Percentiles rank a stretch among this genome's conserved stretches.
These are phyloP conservation scores for Pythium insidiosum DNA, from an alignment of 352 stramenopile species.

Conservation along the genomic window DNA sequence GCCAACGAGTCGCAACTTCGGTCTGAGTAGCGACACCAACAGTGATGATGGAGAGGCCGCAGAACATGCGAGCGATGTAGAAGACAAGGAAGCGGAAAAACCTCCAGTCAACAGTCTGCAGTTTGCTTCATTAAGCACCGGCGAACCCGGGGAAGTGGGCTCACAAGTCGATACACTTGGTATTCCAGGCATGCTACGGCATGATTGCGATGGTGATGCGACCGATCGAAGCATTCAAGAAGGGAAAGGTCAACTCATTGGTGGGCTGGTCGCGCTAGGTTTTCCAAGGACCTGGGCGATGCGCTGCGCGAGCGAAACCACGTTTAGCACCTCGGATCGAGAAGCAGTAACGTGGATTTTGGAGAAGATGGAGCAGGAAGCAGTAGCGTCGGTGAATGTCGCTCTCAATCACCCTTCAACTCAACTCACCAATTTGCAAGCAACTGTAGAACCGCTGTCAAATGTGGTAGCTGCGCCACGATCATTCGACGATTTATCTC, in stretches of 20 bases:
- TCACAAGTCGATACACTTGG: too few relatives aligned
- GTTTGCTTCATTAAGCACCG: too few relatives aligned
- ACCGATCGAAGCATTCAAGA: too few relatives aligned
- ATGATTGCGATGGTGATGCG: too few relatives aligned
- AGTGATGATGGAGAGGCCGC: neutral
- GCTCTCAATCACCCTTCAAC: too few relatives aligned
- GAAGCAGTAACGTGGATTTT: conserved; percentile 85
- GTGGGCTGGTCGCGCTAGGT: conserved; percentile 73
- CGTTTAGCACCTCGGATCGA: conserved; percentile 42
- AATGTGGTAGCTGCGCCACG: too few relatives aligned
- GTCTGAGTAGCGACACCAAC: neutral
- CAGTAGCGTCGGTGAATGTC: neutral
- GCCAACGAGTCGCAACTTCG: neutral
- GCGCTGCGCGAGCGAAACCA: conserved; percentile 47
- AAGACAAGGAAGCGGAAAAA: neutral
- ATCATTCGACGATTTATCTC: too few relatives aligned
- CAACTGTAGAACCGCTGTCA: too few relatives aligned
- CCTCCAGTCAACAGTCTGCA: neutral
- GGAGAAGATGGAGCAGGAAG: conserved; percentile 83
- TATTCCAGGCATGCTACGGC: too few relatives aligned
- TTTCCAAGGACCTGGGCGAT: conserved; percentile 77
- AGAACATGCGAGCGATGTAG: conserved; percentile 1
- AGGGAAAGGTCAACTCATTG: conserved; percentile 43
- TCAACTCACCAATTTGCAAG: too few relatives aligned
- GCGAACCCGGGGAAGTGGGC: too few relatives aligned